Evolutionary conservation across 2,329 filamentous ascomycete species (phyloP), one percentile per base, ranked within the genome.

Genomic region (Myriosclerotinia curreyana): DNA sequence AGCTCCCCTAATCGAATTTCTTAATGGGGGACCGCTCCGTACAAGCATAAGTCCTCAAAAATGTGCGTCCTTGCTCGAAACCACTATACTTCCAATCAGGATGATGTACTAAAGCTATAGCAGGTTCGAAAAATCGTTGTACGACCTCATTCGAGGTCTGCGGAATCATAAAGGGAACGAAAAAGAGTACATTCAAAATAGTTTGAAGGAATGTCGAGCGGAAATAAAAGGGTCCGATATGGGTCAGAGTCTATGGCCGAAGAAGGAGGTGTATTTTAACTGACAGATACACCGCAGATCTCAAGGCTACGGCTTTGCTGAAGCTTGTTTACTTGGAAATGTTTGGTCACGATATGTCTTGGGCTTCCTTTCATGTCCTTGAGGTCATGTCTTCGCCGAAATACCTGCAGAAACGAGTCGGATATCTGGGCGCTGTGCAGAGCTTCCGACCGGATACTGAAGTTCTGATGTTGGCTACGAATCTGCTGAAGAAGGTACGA

Each of bases 301-400:
- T 96, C 78, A 99, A 99, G 82, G 93, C 95, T 25, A 98, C 92
- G 42, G 95, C 95, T 53, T 83, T 99, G 62, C 81, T 99, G 74
- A 99, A 99, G 81, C 84, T 99, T 71, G 89, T 97, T 61, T 99
- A 99, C 76, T 86, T 99, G 69, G 95, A 99, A 76, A 99, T 99
- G 95, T 93, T 98, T 71, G 95, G 95, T 17, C 91, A 98, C 76
- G 95, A 98, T 78, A 99, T 99, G 95, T 97, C 94, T 3, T 99
- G 95, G 95, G 95, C 95, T 5, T 93, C 93, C 15, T 99, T 99
- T 79, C 91, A 99, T 76, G 94, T 98, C 60, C 87, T 99, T 55
- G 95, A 99, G 79, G 95, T 99, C 78, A 99, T 99, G 95, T 96
- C 93, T 46, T 96, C 92, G 48, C 83, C 89, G 55, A 98, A 97